Base-by-base conservation (phyloP, 768 basidiomycete species). In the Boletus insuetus region DNA sequence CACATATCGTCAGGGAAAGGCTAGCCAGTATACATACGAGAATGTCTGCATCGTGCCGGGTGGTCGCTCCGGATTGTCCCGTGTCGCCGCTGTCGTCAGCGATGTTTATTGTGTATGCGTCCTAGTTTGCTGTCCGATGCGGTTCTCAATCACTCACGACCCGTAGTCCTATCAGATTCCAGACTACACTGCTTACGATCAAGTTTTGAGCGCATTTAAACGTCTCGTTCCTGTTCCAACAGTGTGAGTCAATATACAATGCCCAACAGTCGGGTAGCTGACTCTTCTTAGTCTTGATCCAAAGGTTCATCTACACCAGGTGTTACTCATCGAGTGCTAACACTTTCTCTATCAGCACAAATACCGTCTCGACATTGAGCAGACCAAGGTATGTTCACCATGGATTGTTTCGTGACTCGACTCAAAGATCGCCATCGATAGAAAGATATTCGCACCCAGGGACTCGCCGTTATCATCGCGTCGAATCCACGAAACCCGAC, bases 401-500 rank as follows among this genome's bases (percentile, higher is more conserved):
- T 29, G 12, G 5, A 6, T 34, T 17, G 19, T 51, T 51, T 14
- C 9, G 26, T 46, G 20, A 20, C 29, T 49, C 34, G 34, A 51
- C 55, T 59, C 29, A 58, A 32, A 13, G 2, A 10, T 49, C 12
- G 17, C 26, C 17, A 43, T 40, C 43, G 20, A 60, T 51, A 89
- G 83, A 86, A 78, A 75, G 92, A 95, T 61, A 91, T 95, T 53
- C 79, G 75, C 40, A 88, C 80, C 1, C 91, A 94, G 72, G 92
- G 93, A 14, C 76, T 95, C 19, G 82, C 87, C 12, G 92, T 95
- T 47, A 81, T 96, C 53, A 76, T 95, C 42, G 89, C 92, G 0
- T 94, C 91, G 22, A 98, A 97, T 73, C 95, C 95, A n/a, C 85
- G 94, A 51, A 98, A 97, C 68, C 94, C 95, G 4, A 97, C 95